phyloP scores from a whole-genome alignment of 208 protist genomes.

The Tritrichomonas foetus region DNA sequence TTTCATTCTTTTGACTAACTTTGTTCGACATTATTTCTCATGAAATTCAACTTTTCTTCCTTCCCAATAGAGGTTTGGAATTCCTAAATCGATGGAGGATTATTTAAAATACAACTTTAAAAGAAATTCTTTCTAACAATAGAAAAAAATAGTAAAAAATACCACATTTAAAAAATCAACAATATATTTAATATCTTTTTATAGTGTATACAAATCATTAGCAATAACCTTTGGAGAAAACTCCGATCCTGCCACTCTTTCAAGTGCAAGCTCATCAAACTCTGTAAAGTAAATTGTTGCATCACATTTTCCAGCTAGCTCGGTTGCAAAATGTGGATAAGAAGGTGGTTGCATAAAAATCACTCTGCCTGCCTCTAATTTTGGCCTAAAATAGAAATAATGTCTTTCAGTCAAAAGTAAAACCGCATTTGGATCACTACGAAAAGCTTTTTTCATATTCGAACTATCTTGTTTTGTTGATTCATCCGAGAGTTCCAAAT shows the following conservation, averaged over 20 bases:
- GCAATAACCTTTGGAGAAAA: too few relatives aligned
- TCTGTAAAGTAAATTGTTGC: background rate
- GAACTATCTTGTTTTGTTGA: background rate
- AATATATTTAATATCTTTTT: too few relatives aligned
- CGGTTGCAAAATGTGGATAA: background rate
- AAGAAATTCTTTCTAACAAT: too few relatives aligned
- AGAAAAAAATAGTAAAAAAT: too few relatives aligned
- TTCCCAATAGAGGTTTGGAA: too few relatives aligned
- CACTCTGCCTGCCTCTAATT: background rate
- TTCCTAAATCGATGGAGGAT: too few relatives aligned
- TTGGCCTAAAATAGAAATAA: conserved; percentile 3
- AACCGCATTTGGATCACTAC: background rate
- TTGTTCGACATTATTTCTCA: too few relatives aligned
- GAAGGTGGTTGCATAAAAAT: background rate
- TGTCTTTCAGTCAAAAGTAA: conserved; percentile 8
- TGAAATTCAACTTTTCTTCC: too few relatives aligned
- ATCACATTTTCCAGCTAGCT: background rate
- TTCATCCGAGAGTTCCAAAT: background rate
- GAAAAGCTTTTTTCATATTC: background rate
- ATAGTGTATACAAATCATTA: too few relatives aligned
- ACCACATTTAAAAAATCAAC: too few relatives aligned
- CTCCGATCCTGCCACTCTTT: background rate
- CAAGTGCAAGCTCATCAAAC: background rate
- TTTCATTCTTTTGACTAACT: too few relatives aligned
- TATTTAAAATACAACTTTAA: too few relatives aligned